Base-by-base conservation (phyloP, 352 stramenopile genomes). In the Pythium aphanidermatum region DNA sequence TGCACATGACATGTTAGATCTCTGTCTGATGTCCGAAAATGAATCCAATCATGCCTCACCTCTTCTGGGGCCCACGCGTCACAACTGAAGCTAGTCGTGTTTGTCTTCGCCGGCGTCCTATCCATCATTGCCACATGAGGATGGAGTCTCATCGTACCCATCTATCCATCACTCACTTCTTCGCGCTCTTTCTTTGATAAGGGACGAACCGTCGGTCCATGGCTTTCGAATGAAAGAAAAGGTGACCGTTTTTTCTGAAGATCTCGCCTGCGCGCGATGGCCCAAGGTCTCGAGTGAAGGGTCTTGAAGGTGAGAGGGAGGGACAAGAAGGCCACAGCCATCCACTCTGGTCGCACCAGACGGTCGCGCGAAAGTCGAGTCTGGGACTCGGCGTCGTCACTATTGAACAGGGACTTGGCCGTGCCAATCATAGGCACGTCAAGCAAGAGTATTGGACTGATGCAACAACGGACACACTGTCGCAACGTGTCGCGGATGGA, bases 41-140 rank as follows among this genome's bases (percentile, higher is more conserved):
- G n/a, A n/a, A n/a, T n/a, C n/a, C n/a, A n/a, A n/a, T n/a, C n/a
- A n/a, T n/a, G n/a, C n/a, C 24, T 33, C 48, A 82, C 70, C 62
- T 83, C 67, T 39, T 83, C 62, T 14, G 53, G 24, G 19, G 62
- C 69, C 70, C 70, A 83, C 24, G 33, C 42, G 17, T 46, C 40
- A 10, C 33, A 24, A 4, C 14, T 32, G 13, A 45, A 24, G 19
- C 30, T 51, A 3, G 17, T 36, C 13, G 13, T 28, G 27, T 16
- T 37, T 13, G n/a, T 46, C 37, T 53, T 41, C 14, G 21, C 21
- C 13, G 29, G 23, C 17, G 29, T 24, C 29, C 30, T 51, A 38
- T 33, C 25, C 2, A 42, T 51, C 43, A 32, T n/a, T n/a, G n/a
- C n/a, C n/a, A n/a, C n/a, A 51, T 51, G 21, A 49, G 46, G 26